Evolutionary conservation across 208 protist genomes (phyloP), one percentile per base, ranked within the genome.

Genomic region (Leishmania braziliensis): DNA sequence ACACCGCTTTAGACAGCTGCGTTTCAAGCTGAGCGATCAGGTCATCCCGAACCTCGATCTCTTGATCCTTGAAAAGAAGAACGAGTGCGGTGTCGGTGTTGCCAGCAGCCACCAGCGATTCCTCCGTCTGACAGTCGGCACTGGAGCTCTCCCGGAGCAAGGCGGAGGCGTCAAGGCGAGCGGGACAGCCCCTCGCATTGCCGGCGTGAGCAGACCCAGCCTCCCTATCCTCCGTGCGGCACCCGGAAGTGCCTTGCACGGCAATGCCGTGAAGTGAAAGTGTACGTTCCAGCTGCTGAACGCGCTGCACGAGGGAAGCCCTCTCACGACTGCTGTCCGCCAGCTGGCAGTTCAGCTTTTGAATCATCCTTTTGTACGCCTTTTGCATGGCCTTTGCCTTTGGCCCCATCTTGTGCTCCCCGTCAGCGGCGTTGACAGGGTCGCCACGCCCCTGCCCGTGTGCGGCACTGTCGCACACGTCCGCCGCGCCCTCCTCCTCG

Each of bases 331-430:
- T 87, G 79, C 86, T 86, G 70, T 89, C 88, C 0, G 90, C 76
- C 9, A 96, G 86, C 84, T 96, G 91, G 10, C 86, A 80, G 50
- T 90, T 90, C 33, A 96, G 88, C 65, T 88, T 83, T 56, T 90
- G 80, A 39, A 92, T 90, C 78, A 87, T 91, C n/a, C 81, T 87
- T 76, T 89, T 88, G 83, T 92, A 92, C 12, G 83, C 81, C 29
- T 74, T 85, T 63, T 85, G 80, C 84, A 87, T 89, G 16, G 82
- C 79, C 66, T 69, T 75, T 51, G 75, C 54, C 75, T 75, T 79
- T 26, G 78, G 72, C 2, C 87, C 76, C 43, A 54, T 33, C 65
- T 54, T 56, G 65, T 71, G 63, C 20, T 81, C 80, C 53, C 77
- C 70, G 46, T 75, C 78, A 36, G 43, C 46, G 50, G 60, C 53